Evolutionary conservation across 495 filamentous ascomycete genomes (phyloP).

Genomic region (Daldinia caldariorum): DNA sequence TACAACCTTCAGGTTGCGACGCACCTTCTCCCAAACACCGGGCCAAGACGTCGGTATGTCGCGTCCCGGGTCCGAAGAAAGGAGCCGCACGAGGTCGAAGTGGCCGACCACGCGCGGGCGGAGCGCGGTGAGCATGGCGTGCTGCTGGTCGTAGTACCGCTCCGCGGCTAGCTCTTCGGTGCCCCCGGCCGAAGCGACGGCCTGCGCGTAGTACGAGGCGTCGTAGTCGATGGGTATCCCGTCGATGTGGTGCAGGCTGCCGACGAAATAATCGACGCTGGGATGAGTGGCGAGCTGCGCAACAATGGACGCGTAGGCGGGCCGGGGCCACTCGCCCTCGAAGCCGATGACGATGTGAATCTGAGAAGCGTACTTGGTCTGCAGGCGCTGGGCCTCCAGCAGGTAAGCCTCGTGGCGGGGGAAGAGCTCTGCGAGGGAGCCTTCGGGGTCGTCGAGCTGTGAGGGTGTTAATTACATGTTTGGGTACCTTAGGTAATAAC

Average conservation of each 20-base stretch:
- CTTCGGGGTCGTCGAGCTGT: constrained; percentile 51
- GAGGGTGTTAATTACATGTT: constrained; percentile 23
- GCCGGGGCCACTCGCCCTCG: constrained; percentile 90
- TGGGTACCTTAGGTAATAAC: too few species aligned
- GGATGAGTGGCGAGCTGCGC: constrained; percentile 65
- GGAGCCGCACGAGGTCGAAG: constrained; percentile 88
- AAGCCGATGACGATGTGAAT: constrained; percentile 90
- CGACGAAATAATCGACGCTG: constrained; percentile 85
- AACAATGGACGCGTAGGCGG: constrained; percentile 68
- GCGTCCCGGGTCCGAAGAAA: constrained; percentile 71
- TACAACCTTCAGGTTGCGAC: constrained; percentile 77
- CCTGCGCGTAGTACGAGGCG: constrained; percentile 70
- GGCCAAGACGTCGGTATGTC: constrained; percentile 58
- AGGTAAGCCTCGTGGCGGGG: constrained; percentile 77
- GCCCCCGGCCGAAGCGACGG: constrained; percentile 38
- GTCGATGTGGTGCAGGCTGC: constrained; percentile 88
- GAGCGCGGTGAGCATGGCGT: constrained; percentile 77
- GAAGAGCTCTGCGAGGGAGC: constrained; percentile 51
- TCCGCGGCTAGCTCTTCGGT: constrained; percentile 78
- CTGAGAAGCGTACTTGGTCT: constrained; percentile 69
- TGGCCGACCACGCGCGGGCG: constrained; percentile 87
- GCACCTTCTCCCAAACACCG: constrained; percentile 75
- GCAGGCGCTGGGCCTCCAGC: constrained; percentile 74
- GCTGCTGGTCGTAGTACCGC: constrained; percentile 88
- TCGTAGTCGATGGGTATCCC: constrained; percentile 92